A percentile compares a stretch with the other conserved stretches of the same genome.
Evolutionary conservation across 805 yeast species (phyloP).

Genomic region (Saccharomycopsis amapae): DNA sequence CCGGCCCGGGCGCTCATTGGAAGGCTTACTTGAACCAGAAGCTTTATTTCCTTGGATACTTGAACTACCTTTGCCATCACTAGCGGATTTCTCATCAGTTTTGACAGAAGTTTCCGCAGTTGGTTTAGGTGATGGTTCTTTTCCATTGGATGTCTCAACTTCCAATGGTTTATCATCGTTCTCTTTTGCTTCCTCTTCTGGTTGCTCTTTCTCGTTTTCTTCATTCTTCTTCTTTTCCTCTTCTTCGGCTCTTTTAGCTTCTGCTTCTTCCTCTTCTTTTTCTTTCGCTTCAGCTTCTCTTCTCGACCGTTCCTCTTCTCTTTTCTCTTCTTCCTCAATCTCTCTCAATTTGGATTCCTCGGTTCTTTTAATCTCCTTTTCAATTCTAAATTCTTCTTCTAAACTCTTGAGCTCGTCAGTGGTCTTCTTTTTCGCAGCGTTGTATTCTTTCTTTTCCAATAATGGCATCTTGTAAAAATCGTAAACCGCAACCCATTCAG

Average conservation of each 20-base stretch:
- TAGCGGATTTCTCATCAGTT: too few species aligned
- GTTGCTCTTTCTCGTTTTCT: background rate
- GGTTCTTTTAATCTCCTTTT: conserved; percentile 14
- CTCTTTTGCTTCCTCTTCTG: background rate
- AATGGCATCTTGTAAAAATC: conserved; percentile 48
- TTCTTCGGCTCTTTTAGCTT: conserved; percentile 1
- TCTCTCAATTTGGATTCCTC: conserved; percentile 9
- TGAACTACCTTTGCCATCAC: too few species aligned
- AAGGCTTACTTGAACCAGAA: too few species aligned
- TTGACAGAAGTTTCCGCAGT: too few species aligned
- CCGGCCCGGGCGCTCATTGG: too few species aligned
- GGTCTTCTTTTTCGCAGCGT: conserved; percentile 23
- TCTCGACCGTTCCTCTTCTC: conserved; percentile 15
- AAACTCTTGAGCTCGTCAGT: conserved; percentile 18
- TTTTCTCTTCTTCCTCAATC: conserved; percentile 19
- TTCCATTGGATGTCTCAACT: too few species aligned
- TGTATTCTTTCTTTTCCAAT: conserved; percentile 32
- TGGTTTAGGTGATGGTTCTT: too few species aligned
- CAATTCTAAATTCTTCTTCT: conserved; percentile 17
- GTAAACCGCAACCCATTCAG: conserved; percentile 44
- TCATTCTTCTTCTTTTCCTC: background rate
- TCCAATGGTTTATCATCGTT: too few species aligned
- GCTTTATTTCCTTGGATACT: too few species aligned
- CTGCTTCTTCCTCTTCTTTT: conserved; percentile 10
- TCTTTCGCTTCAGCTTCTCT: conserved; percentile 9